These are phyloP conservation scores for Debaryomycetaceae sp. DNA, from an alignment of 1,139 yeast genomes.

Conservation along the genomic window DNA sequence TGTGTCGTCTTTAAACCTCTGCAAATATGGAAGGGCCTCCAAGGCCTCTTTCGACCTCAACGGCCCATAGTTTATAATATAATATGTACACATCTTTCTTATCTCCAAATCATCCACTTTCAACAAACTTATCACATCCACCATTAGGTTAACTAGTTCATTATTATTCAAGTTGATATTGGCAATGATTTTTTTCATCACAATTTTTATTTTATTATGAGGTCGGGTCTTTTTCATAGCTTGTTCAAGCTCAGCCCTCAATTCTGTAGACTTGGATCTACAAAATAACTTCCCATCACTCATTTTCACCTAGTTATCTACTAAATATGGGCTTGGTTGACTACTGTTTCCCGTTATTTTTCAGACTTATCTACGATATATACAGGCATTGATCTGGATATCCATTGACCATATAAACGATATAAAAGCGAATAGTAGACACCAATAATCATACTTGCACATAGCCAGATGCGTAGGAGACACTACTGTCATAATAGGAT, in stretches of 20 bases:
- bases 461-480: conserved; percentile 86
- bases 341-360: not conserved
- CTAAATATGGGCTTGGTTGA: not conserved
- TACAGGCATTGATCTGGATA: not conserved
- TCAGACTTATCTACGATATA: not conserved
- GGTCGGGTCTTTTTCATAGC: conserved; percentile 55
- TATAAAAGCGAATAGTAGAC: not conserved
- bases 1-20: conserved; percentile 44
- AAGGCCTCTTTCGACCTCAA: conserved; percentile 52
- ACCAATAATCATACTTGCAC: conserved; percentile 19
- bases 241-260: conserved; percentile 52
- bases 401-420: not conserved
- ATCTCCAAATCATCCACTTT: conserved; percentile 66
- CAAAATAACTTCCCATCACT: conserved; percentile 43
- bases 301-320: conserved; percentile 17
- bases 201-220: conserved; percentile 48
- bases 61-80: conserved; percentile 57
- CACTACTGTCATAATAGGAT: conserved; percentile 64
- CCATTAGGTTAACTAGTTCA: conserved; percentile 67
- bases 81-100: conserved; percentile 65
- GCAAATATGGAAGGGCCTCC: conserved; percentile 55
- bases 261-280: conserved; percentile 50
- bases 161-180: conserved; percentile 80
- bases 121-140: conserved; percentile 64
- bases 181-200: conserved; percentile 75